Percentiles rank a stretch among this genome's conserved stretches.
phyloP scores from a whole-genome alignment of 1,139 yeast species.

The Suhomyces coccinellae region DNA sequence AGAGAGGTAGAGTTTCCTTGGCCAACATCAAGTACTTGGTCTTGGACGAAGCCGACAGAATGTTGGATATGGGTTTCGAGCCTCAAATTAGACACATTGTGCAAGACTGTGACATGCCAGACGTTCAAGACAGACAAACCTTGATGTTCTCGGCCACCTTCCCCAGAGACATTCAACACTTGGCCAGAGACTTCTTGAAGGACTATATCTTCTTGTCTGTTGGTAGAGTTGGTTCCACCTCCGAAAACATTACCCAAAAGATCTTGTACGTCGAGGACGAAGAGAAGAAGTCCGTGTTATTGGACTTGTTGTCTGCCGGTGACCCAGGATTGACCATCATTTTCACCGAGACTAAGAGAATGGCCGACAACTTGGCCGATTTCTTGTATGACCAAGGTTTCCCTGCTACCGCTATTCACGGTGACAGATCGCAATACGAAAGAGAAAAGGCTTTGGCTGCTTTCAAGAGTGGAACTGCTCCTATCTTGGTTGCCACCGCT shows the following conservation, averaged over 20 bases:
- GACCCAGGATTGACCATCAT: constrained; percentile 87
- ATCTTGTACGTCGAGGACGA: constrained; percentile 91
- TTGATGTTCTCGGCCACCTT: constrained; percentile 99
- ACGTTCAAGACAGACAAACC: constrained; percentile 95
- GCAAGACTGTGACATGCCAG: constrained; percentile 97
- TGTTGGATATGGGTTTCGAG: constrained; percentile 97
- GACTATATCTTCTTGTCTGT: constrained; percentile 95
- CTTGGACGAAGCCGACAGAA: constrained; percentile 94
- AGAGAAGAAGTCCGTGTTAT: constrained; percentile 91
- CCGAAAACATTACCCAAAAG: constrained; percentile 93
- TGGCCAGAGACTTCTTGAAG: constrained; percentile 85
- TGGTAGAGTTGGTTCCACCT: constrained; percentile 92
- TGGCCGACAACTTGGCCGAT: constrained; percentile 92
- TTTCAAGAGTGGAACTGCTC: constrained; percentile 88
- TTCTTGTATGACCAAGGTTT: constrained; percentile 95
- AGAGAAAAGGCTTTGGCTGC: constrained; percentile 98
- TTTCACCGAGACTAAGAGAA: constrained; percentile 97
- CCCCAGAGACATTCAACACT: constrained; percentile 96
- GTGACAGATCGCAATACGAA: constrained; percentile 96
- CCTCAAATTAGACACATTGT: constrained; percentile 94
- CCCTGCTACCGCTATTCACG: constrained; percentile 99
- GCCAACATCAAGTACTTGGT: constrained; percentile 96
- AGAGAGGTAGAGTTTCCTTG: constrained; percentile 90
- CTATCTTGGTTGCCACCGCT: constrained; percentile 98
- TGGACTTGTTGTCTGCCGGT: constrained; percentile 79